phyloP scores from a whole-genome alignment of 371 early-diverging fungal genomes.

The Actinomortierella ambigua region DNA sequence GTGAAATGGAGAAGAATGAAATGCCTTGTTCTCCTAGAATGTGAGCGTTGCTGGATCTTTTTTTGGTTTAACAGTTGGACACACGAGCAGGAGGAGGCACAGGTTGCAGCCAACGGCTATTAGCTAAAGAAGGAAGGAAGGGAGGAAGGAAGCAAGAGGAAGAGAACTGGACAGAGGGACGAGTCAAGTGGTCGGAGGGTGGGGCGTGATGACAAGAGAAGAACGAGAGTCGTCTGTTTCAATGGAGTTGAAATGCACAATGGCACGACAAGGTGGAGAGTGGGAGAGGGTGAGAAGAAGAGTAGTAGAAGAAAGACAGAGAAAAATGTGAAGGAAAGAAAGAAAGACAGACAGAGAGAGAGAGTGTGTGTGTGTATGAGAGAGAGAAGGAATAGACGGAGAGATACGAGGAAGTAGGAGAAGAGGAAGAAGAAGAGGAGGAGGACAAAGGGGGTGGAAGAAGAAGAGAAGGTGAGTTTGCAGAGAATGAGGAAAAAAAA shows the following conservation, averaged over 20 bases:
- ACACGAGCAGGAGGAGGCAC: neutral
- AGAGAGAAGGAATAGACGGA: slow-evolving; percentile 1
- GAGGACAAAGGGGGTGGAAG: slow-evolving; percentile 7
- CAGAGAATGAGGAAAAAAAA: too few species aligned
- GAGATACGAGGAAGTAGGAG: too few species aligned
- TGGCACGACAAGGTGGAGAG: neutral
- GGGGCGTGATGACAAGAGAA: neutral
- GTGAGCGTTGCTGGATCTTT: too few species aligned
- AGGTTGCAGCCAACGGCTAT: neutral
- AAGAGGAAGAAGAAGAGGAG: slow-evolving; percentile 8
- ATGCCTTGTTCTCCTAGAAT: too few species aligned
- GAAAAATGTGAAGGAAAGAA: slow-evolving; percentile 8
- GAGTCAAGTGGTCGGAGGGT: neutral
- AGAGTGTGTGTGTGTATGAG: slow-evolving; percentile 4
- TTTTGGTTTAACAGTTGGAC: too few species aligned
- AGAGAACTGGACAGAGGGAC: neutral
- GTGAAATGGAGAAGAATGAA: slow-evolving; percentile 8
- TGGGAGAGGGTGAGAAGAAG: slow-evolving; percentile 5
- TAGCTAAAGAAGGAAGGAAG: neutral
- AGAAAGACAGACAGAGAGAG: slow-evolving; percentile 11
- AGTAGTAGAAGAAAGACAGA: slow-evolving; percentile 4
- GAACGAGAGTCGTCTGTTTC: neutral
- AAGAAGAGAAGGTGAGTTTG: too few species aligned
- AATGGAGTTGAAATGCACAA: neutral
- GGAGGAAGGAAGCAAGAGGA: neutral